Evolutionary conservation across 2,329 filamentous ascomycete species (phyloP).

Genomic region (Trichoderma aggressivum): DNA sequence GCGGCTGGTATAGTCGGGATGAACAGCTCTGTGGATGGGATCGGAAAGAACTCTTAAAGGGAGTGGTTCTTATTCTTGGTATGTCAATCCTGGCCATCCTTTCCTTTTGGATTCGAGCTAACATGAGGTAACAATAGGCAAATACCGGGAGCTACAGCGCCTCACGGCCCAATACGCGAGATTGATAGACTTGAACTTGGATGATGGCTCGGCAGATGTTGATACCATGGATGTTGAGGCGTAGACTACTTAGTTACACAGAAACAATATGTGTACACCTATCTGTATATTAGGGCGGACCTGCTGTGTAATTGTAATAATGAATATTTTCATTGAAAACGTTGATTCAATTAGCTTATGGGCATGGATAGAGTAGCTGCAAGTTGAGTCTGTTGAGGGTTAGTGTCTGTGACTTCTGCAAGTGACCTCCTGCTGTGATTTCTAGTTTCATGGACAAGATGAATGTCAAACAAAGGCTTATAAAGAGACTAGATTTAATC

Average conservation of each 20-base stretch:
- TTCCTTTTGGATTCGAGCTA: slow-evolving; percentile 26
- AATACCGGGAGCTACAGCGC: slow-evolving; percentile 91
- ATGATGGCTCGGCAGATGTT: slow-evolving; percentile 43
- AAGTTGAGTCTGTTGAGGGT: background rate
- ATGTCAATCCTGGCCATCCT: slow-evolving; percentile 28
- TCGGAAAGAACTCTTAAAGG: slow-evolving; percentile 79
- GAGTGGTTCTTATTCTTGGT: slow-evolving; percentile 91
- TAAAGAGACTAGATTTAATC: background rate
- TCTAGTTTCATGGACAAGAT: background rate
- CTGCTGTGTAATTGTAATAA: background rate
- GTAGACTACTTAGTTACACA: slow-evolving; percentile 20
- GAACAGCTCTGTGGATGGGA: slow-evolving; percentile 88
- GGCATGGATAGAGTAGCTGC: background rate
- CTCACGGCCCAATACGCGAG: slow-evolving; percentile 93
- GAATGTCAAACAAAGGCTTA: background rate
- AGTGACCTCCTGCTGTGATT: background rate
- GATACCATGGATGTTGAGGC: slow-evolving; percentile 44
- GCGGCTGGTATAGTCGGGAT: slow-evolving; percentile 26
- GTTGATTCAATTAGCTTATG: background rate
- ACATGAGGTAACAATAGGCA: slow-evolving; percentile 61
- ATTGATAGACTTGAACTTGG: slow-evolving; percentile 62
- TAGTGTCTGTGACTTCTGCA: background rate
- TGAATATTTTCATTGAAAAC: background rate
- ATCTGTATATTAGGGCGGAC: background rate
- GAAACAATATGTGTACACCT: background rate